Evolutionary conservation across 2,329 filamentous ascomycete genomes (phyloP).

Genomic region (Exophiala alcalophila): DNA sequence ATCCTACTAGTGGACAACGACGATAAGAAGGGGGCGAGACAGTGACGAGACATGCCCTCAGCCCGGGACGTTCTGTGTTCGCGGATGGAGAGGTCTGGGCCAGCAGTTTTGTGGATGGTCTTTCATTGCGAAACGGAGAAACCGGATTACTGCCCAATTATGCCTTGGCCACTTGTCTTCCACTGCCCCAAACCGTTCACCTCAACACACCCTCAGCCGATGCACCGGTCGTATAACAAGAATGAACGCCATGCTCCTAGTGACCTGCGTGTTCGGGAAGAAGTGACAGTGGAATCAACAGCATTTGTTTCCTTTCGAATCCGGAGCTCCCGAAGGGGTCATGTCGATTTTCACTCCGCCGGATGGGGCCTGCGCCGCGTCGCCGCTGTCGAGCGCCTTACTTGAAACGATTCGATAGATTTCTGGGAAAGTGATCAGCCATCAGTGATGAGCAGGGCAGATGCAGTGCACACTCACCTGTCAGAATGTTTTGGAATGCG

Average conservation of each 20-base stretch:
- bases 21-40: too few species aligned
- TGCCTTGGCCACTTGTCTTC: too few species aligned
- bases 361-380: constrained; percentile 74
- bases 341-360: constrained; percentile 78
- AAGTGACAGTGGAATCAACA: too few species aligned
- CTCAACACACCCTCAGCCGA: too few species aligned
- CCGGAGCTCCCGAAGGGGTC: constrained; percentile 77
- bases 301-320: constrained; percentile 76
- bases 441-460: neutral
- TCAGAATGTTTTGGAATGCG: constrained; percentile 99
- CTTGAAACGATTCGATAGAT: constrained; percentile 99
- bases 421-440: constrained; percentile 49
- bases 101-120: neutral
- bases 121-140: neutral
- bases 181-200: too few species aligned
- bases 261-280: neutral
- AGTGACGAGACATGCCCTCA: too few species aligned
- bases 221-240: too few species aligned
- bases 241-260: constrained; percentile 22
- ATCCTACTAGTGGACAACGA: too few species aligned
- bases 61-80: too few species aligned
- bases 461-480: constrained; percentile 64
- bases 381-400: constrained; percentile 91
- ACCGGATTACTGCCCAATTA: too few species aligned
- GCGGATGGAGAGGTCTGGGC: neutral